phyloP scores from a whole-genome alignment of 2,329 filamentous ascomycete species.

The Zalaria sp. region DNA sequence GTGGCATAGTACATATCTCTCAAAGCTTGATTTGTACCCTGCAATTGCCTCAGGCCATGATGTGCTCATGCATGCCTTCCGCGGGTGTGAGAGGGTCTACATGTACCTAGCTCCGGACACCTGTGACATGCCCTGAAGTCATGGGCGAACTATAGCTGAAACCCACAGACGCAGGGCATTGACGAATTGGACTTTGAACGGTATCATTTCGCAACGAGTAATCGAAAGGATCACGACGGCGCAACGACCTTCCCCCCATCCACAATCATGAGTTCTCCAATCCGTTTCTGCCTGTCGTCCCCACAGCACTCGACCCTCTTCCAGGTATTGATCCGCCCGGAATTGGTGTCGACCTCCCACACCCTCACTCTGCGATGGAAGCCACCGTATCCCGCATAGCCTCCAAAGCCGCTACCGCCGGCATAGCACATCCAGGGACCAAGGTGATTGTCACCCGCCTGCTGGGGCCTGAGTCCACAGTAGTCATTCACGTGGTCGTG shows the following conservation, averaged over 20 bases:
- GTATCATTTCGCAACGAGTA: too few species aligned
- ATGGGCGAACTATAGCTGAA: too few species aligned
- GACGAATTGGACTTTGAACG: too few species aligned
- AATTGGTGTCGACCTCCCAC: slow-evolving; percentile 88
- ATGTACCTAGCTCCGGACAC: too few species aligned
- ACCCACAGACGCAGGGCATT: too few species aligned
- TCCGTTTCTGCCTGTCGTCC: slow-evolving; percentile 33
- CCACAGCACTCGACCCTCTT: slow-evolving; percentile 62
- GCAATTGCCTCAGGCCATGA: too few species aligned
- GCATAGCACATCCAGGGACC: slow-evolving; percentile 94
- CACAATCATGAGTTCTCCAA: slow-evolving; percentile 48
- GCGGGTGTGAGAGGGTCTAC: too few species aligned
- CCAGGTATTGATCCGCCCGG: slow-evolving; percentile 79
- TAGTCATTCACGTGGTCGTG: slow-evolving; percentile 98
- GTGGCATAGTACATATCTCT: too few species aligned
- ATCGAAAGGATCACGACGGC: slow-evolving; percentile 2
- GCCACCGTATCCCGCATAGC: slow-evolving; percentile 81
- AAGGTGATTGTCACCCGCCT: slow-evolving; percentile 22
- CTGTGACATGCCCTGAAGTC: too few species aligned
- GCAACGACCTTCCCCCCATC: slow-evolving; percentile 40
- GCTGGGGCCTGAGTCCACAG: slow-evolving; percentile 48
- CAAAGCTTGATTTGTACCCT: too few species aligned
- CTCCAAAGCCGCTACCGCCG: slow-evolving; percentile 81
- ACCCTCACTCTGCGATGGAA: slow-evolving; percentile 74
- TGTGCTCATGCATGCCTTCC: too few species aligned